Base-by-base conservation (phyloP, 352 stramenopile species). In the Albugo candida region DNA sequence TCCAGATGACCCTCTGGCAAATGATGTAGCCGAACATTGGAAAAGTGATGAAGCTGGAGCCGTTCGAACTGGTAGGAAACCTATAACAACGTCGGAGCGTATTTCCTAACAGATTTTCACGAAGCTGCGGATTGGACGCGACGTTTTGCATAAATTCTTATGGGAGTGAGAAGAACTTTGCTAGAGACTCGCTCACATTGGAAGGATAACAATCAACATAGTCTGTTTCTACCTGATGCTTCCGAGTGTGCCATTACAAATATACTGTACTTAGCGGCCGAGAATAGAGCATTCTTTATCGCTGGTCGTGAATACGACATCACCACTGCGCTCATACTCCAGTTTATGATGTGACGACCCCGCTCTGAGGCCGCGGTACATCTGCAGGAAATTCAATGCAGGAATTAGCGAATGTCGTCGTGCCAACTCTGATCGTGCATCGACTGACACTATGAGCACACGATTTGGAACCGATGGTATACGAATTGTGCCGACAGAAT, bases 21-120 rank as follows among this genome's bases (percentile, higher is more conserved):
- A 98, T 67, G 85, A 93, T 48, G 93, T 98, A 5, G 95, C 95
- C 2, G 92, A 97, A 63, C 73, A 97, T 63, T 98, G 92, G 92
- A 98, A 98, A 67, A 93, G 65, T 16, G 85, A 99, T 57, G 86
- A 97, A 58, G 69, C 65, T 11, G 86, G 84, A 46, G 92, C 92
- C 14, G 61, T 97, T 55, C 64, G 70, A 49, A 94, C 70, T 48
- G 88, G 67, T 83, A 45, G 36, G 56, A 39, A 16, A 44, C n/a
- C 43, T 21, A 24, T 19, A 43, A 43, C 20, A 14, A 41, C 14
- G 36, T 14, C 14, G 36, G 16, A 41, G 8, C 17, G 38, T 43
- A 43, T 24, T 8, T 19, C 38, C 8, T 3, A 43, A 24, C 8
- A 8, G 8, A 43, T 24, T 43, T 24, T 43, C 20, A n/a, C 8